These are phyloP conservation scores for Hyaloscypha variabilis DNA, from an alignment of 495 filamentous ascomycete species.

Conservation along the genomic window DNA sequence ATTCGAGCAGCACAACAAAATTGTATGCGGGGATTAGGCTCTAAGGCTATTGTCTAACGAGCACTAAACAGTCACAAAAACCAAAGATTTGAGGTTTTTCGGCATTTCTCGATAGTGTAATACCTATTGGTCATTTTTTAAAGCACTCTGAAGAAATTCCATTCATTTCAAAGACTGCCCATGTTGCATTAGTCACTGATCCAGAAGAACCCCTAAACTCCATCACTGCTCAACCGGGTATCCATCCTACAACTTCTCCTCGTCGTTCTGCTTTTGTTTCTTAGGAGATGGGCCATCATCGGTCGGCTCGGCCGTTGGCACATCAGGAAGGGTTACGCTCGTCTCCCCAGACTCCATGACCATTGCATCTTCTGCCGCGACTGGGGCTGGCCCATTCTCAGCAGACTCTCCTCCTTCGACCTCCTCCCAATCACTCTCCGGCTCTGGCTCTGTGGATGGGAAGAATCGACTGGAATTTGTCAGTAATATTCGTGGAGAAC, in stretches of 20 bases:
- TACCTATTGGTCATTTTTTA: too few species aligned
- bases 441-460: constrained; percentile 16
- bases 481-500: neutral
- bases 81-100: too few species aligned
- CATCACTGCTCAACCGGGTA: constrained; percentile 3
- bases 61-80: too few species aligned
- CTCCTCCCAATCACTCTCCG: constrained; percentile 32
- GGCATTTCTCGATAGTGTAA: too few species aligned
- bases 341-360: constrained; percentile 14
- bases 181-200: neutral
- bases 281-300: constrained; percentile 35
- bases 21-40: too few species aligned
- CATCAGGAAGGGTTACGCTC: constrained; percentile 37
- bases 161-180: too few species aligned
- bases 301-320: constrained; percentile 38
- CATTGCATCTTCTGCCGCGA: constrained; percentile 11
- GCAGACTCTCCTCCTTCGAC: constrained; percentile 32
- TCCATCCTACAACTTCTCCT: constrained; percentile 21
- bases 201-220: constrained; percentile 1
- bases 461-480: constrained; percentile 25
- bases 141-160: too few species aligned
- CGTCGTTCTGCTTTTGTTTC: constrained; percentile 36
- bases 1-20: too few species aligned
- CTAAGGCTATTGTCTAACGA: too few species aligned
- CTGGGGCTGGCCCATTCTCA: constrained; percentile 20